Percentiles rank a stretch among this genome's conserved stretches.
Conservation (phyloP, 108 stramenopile genomes). For the Nitzschia sp. region DNA sequence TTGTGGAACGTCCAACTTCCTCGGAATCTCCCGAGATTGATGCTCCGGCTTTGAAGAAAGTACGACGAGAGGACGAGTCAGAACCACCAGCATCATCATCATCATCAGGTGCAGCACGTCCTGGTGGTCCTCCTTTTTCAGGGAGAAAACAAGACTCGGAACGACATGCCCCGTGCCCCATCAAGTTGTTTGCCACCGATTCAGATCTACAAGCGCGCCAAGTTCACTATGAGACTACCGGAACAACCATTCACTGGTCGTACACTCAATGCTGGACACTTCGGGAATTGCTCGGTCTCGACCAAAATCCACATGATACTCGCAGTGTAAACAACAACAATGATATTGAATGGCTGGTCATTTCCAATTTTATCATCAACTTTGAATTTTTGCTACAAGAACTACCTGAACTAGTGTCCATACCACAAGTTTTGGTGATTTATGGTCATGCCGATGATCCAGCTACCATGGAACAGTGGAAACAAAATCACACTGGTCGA, state of each 20-base stretch:
- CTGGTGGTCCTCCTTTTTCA: no score
- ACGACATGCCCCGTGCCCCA: constrained; percentile 17
- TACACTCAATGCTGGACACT: constrained; percentile 46
- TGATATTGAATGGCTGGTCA: constrained; percentile 62
- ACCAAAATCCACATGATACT: constrained; percentile 10
- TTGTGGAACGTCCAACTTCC: no score
- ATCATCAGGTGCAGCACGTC: no score
- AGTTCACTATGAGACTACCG: background rate
- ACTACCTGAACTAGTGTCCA: constrained; percentile 56
- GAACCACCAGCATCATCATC: no score
- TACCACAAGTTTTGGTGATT: constrained; percentile 58
- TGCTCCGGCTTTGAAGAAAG: no score
- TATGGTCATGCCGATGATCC: constrained; percentile 43
- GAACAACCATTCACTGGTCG: constrained; percentile 12
- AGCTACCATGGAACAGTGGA: constrained; percentile 2
- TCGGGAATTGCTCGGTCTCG: constrained; percentile 65
- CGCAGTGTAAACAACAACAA: background rate
- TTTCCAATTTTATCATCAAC: constrained; percentile 68
- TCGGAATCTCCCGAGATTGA: no score
- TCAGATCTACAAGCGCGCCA: constrained; percentile 14
- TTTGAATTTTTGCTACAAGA: constrained; percentile 54
- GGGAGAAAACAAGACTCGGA: background rate
- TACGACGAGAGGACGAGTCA: no score
- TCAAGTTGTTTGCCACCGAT: constrained; percentile 38
- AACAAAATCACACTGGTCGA: constrained; percentile 24